A percentile compares a stretch with the other conserved stretches of the same genome.
Conservation (phyloP, 192 early-diverging fungal genomes). For the Coemansia sp. region DNA sequence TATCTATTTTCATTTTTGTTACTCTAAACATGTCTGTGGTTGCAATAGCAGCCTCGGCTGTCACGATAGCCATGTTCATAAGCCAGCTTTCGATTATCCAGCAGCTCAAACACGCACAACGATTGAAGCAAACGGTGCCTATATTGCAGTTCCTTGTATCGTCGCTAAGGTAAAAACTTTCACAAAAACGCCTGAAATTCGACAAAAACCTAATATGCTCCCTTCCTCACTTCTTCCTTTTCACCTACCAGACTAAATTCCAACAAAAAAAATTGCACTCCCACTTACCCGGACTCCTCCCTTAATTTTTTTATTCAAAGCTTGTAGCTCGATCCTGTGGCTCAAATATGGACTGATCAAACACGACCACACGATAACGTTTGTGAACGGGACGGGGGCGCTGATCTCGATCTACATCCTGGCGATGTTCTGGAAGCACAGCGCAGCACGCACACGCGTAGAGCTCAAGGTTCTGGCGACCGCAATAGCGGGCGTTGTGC, state of each 20-base stretch:
- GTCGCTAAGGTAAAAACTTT: slow-evolving; percentile 22
- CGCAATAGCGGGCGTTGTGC: neutral
- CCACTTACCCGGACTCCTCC: no score
- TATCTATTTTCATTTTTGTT: slow-evolving; percentile 3
- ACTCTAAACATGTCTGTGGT: slow-evolving; percentile 27
- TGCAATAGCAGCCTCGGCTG: slow-evolving; percentile 21
- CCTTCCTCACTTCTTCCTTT: no score
- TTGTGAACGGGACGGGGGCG: slow-evolving; percentile 25
- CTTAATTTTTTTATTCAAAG: no score
- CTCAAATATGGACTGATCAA: slow-evolving; percentile 44
- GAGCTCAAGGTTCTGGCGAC: slow-evolving; percentile 21
- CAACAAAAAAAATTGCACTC: no score
- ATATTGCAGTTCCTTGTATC: slow-evolving; percentile 35
- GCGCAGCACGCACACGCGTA: slow-evolving; percentile 1
- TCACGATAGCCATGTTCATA: slow-evolving; percentile 38
- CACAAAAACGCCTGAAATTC: no score
- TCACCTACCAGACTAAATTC: no score
- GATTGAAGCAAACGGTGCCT: slow-evolving; percentile 17
- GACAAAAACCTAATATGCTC: no score
- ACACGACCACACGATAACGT: slow-evolving; percentile 14
- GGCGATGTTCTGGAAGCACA: slow-evolving; percentile 31
- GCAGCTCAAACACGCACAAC: slow-evolving; percentile 18
- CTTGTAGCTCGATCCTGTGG: slow-evolving; percentile 36
- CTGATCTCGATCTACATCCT: slow-evolving; percentile 31
- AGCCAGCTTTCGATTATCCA: slow-evolving; percentile 38